Conservation (phyloP, 1,284 basidiomycete genomes). For the Fomitopsis schrenkii region DNA sequence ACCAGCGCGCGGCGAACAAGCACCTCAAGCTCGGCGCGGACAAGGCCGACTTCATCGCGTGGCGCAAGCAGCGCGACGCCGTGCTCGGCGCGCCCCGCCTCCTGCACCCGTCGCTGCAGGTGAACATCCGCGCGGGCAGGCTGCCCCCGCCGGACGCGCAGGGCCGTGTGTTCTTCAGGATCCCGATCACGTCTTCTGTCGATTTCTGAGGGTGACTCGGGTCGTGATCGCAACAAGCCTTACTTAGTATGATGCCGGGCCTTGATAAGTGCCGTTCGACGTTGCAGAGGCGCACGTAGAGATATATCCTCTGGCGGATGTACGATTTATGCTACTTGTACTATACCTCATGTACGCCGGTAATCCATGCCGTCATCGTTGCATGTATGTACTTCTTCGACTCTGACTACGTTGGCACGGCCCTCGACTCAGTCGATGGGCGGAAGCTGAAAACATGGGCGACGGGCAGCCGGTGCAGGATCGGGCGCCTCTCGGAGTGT, state of each 20-base stretch:
- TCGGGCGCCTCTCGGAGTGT: not conserved
- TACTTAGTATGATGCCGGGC: too few species aligned
- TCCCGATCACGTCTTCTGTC: conserved; percentile 19
- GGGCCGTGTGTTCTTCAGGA: conserved; percentile 25
- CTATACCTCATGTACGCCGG: too few species aligned
- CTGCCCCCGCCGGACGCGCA: conserved; percentile 31
- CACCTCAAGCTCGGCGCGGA: conserved; percentile 30
- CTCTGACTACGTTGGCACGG: too few species aligned
- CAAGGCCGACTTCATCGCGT: conserved; percentile 30
- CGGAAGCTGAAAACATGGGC: too few species aligned
- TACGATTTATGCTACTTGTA: too few species aligned
- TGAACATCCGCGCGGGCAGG: conserved; percentile 36
- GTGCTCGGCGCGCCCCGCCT: conserved; percentile 32
- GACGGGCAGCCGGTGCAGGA: not conserved
- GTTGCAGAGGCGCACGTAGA: too few species aligned
- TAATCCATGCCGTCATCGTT: too few species aligned
- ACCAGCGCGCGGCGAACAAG: conserved; percentile 32
- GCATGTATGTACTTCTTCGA: too few species aligned
- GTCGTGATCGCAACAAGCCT: too few species aligned
- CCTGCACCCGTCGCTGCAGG: conserved; percentile 37
- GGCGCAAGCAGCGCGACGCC: conserved; percentile 31
- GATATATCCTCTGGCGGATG: too few species aligned
- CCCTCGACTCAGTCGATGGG: too few species aligned
- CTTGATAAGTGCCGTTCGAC: too few species aligned
- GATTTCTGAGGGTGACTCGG: conserved; percentile 4